These are phyloP conservation scores for Neofusicoccum cordaticola DNA, from an alignment of 2,329 filamentous ascomycete genomes.

Conservation along the genomic window DNA sequence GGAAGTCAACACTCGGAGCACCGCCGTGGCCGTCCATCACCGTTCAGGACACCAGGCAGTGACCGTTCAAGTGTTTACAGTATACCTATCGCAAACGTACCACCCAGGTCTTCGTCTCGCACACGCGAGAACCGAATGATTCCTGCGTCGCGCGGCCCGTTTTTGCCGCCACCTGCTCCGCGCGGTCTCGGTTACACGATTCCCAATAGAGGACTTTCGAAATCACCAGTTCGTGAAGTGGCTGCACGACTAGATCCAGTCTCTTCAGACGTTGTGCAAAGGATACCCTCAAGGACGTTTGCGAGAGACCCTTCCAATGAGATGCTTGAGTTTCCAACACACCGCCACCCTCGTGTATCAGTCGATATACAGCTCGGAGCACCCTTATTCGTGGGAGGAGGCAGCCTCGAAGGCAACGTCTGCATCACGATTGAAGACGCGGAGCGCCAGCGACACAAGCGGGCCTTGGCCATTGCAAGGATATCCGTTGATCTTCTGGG, in stretches of 20 bases:
- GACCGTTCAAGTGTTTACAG: constrained; percentile 46
- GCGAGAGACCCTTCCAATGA: constrained; percentile 48
- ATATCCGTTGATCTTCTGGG: constrained; percentile 53
- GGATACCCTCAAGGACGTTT: constrained; percentile 49
- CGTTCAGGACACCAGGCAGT: constrained; percentile 28
- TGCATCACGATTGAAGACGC: constrained; percentile 49
- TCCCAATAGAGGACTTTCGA: constrained; percentile 44
- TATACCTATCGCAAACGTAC: constrained; percentile 45
- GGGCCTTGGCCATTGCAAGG: constrained; percentile 46
- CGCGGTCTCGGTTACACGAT: constrained; percentile 36
- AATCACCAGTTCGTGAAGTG: constrained; percentile 49
- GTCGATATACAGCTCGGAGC: constrained; percentile 51
- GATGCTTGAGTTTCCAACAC: constrained; percentile 48
- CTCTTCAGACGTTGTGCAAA: constrained; percentile 41
- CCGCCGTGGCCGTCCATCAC: constrained; percentile 5
- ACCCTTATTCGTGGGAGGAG: constrained; percentile 55
- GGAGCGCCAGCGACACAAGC: constrained; percentile 42
- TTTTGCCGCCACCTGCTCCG: constrained; percentile 26
- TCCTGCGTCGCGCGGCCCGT: constrained; percentile 21
- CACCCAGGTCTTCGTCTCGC: constrained; percentile 46
- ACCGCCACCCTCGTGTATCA: constrained; percentile 49
- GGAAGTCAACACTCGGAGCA: constrained; percentile 26
- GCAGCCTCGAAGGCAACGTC: constrained; percentile 52
- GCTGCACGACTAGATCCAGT: constrained; percentile 41
- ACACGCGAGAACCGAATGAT: constrained; percentile 25